These are phyloP conservation scores for Trichoderma hamatum DNA, from an alignment of 2,329 filamentous ascomycete genomes.

Conservation along the genomic window DNA sequence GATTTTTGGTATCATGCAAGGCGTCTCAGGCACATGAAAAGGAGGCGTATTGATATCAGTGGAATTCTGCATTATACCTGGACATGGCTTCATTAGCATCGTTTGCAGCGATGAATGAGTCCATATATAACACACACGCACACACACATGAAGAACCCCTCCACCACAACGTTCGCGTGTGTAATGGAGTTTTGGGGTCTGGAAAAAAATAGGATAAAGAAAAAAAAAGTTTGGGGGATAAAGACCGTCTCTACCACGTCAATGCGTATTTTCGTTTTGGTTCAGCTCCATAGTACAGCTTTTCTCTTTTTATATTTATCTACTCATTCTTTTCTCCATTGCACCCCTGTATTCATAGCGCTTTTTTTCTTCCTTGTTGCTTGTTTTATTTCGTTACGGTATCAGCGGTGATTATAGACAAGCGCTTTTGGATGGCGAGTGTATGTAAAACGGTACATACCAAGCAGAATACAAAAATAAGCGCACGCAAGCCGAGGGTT, in stretches of 20 bases:
- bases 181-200: background rate
- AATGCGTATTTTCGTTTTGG: background rate
- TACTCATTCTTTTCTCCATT: background rate
- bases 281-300: background rate
- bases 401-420: conserved; percentile 10
- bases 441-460: conserved; percentile 1
- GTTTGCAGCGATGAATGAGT: conserved; percentile 10
- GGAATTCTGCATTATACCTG: conserved; percentile 24
- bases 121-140: conserved; percentile 10
- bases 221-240: background rate
- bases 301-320: background rate
- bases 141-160: background rate
- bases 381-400: background rate
- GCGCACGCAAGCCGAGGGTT: background rate
- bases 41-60: conserved; percentile 15
- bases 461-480: background rate
- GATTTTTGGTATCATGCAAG: conserved; percentile 7
- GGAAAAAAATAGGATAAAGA: background rate
- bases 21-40: conserved; percentile 25
- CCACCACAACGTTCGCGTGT: background rate
- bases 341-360: background rate
- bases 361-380: background rate
- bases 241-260: background rate
- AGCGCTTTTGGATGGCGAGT: background rate
- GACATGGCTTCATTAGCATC: background rate